Percentiles rank a stretch among this genome's conserved stretches.
Evolutionary conservation across 2,329 filamentous ascomycete species (phyloP).

Genomic region (Hymenoscyphus linearis): DNA sequence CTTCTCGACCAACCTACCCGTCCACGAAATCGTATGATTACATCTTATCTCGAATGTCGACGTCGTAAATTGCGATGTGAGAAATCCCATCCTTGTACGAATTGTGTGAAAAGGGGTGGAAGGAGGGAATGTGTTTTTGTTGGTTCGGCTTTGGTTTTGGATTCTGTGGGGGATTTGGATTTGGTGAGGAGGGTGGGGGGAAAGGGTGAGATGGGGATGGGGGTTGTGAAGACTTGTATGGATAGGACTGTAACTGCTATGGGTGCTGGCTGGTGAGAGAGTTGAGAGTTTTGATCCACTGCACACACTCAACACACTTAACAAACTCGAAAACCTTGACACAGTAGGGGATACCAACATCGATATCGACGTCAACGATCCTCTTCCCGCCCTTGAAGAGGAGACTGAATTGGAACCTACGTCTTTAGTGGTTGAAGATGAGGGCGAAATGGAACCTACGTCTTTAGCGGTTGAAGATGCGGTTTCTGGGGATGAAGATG

Average conservation of each 20-base stretch:
- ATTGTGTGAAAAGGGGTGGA: slow-evolving; percentile 33
- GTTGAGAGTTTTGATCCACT: no score
- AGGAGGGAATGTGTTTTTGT: slow-evolving; percentile 41
- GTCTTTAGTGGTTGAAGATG: no score
- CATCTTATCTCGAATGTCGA: slow-evolving; percentile 65
- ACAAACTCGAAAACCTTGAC: no score
- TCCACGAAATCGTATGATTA: slow-evolving; percentile 62
- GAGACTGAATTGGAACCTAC: no score
- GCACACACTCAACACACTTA: no score
- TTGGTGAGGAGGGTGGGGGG: slow-evolving; percentile 46
- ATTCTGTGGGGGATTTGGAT: no score
- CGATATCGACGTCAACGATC: no score
- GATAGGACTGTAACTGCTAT: no score
- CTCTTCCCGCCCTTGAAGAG: no score
- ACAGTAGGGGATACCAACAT: no score
- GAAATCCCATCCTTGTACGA: slow-evolving; percentile 62
- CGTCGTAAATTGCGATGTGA: slow-evolving; percentile 75
- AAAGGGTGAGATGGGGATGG: slow-evolving; percentile 13
- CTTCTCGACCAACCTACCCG: no score
- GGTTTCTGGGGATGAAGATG: slow-evolving; percentile 60
- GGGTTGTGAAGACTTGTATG: slow-evolving; percentile 34
- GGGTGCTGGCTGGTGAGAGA: no score
- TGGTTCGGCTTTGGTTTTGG: slow-evolving; percentile 44
- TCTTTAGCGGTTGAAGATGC: slow-evolving; percentile 59
- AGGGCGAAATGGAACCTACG: slow-evolving; percentile 59